Evolutionary conservation across 1,139 yeast species (phyloP).

Genomic region (Saccharomyces hybrid): DNA sequence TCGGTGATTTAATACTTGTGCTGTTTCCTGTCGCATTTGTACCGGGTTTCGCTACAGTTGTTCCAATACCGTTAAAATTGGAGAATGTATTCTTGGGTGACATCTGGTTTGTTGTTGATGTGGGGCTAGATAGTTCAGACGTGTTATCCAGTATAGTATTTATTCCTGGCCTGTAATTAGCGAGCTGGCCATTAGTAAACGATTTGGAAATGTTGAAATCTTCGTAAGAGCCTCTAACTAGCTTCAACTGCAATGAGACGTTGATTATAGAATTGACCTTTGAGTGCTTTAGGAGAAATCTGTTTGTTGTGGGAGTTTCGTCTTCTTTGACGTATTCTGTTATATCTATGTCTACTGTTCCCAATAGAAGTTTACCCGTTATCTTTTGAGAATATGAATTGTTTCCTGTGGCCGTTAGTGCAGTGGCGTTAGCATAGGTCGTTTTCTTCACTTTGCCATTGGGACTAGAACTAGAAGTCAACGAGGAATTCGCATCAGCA

Average conservation of each 20-base stretch:
- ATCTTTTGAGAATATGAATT: conserved; percentile 20
- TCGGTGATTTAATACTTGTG: conserved; percentile 1
- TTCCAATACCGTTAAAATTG: conserved; percentile 4
- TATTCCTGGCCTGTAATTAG: conserved; percentile 19
- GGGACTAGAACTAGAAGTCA: neutral
- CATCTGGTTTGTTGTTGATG: conserved; percentile 6
- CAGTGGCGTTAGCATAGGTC: conserved; percentile 2
- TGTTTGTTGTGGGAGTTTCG: conserved; percentile 43
- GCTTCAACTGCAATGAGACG: conserved; percentile 40
- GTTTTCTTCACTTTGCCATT: conserved; percentile 4
- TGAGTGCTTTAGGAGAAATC: conserved; percentile 65
- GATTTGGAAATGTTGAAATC: conserved; percentile 21
- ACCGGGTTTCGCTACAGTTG: neutral
- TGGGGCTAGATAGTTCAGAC: neutral
- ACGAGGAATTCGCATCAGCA: conserved; percentile 7
- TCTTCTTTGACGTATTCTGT: conserved; percentile 60
- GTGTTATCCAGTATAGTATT: conserved; percentile 19
- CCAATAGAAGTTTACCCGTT: conserved; percentile 43
- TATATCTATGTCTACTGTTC: conserved; percentile 58
- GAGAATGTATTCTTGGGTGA: conserved; percentile 9
- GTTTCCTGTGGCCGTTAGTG: conserved; percentile 5
- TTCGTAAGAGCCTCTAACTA: conserved; percentile 37
- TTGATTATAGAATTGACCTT: conserved; percentile 74
- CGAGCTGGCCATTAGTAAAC: conserved; percentile 18
- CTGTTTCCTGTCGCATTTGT: neutral